Base-by-base conservation (phyloP, 352 stramenopile species). In the Phytophthora vignae region DNA sequence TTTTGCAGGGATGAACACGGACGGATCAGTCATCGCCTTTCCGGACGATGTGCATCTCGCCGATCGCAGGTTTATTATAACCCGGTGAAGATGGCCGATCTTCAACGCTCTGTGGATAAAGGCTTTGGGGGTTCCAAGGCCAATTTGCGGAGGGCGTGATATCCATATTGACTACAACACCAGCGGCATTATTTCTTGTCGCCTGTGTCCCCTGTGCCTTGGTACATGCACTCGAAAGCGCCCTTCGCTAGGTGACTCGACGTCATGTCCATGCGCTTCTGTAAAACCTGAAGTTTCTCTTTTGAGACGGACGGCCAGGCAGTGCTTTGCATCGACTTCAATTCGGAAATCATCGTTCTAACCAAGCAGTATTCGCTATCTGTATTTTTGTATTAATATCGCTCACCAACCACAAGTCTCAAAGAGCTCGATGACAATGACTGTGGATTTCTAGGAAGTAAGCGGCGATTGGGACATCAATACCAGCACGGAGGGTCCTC, bases 21-120 rank as follows among this genome's bases (percentile, higher is more conserved):
- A 36, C 36, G 19, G 10, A 7, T 60, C 55, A 60, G 55, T 60
- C 55, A 60, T 49, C 55, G 46, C 46, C 21, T 31, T 60, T 48
- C 38, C 33, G n/a, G 8, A 44, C 33, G 19, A 19, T 21, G 57
- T 38, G 10, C 29, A 65, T 17, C 14, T 49, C 17, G 40, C 17
- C 44, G 36, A 44, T 44, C 36, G 36, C 36, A 44, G 36, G 12
- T 44, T 44, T n/a, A n/a, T n/a, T n/a, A n/a, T 44, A 44, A 44
- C 36, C 25, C 11, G 36, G 36, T 12, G 6, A 44, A 44, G 36
- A 12, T 25, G 22, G 4, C 1, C 36, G 36, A 44, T 44, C 36
- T 44, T 44, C 36, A 44, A 44, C 36, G 36, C 36, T 42, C 11
- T 33, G 29, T 33, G 29, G 7, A 33, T 33, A 1, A 7, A 5